Base-by-base conservation (phyloP, 2,329 filamentous ascomycete species). In the Epichloe amarillans region DNA sequence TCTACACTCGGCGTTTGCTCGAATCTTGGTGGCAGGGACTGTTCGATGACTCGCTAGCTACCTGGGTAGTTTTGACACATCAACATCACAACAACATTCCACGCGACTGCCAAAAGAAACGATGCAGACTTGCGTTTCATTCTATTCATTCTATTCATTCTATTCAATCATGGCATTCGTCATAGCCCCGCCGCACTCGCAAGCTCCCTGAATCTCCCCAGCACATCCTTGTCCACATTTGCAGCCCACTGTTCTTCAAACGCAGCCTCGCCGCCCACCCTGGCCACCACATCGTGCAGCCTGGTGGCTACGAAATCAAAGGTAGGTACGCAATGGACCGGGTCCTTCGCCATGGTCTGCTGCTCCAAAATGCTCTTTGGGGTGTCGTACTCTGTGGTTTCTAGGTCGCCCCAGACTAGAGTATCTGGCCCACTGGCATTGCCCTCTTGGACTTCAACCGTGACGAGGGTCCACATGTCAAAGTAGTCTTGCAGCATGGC, bases 171-270 rank as follows among this genome's bases (percentile, higher is more conserved):
- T 54, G 17, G 12, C 30, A 33, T 57, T 51, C 35, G 23, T 41
- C 50, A 50, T 21, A 30, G 26, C 40, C 39, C 30, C 17, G 30
- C 40, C 21, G 46, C 50, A 23, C 30, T 43, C 10, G 60, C 58
- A 53, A 69, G 58, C 14, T 57, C 56, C 49, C 62, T 61, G 61
- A 89, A 91, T n/a, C 73, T 77, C 11, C 71, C 70, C 54, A 91
- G 58, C 15, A 90, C 77, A 53, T 89, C 82, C 57, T 74, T 75
- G 64, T 93, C 87, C 26, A 93, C 84, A 55, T 89, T 86, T n/a
- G 73, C 73, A 14, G 81, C 66, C 79, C 83, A 90, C 47, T 83
- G 74, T 50, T 78, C 73, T 62, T 83, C 74, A 63, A 93, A 91
- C 3, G 62, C 68, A 47, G 77, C 72, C 58, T 83, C 76, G 0